Base-by-base conservation (phyloP, 306 rosid species). In the Delonix regia region DNA sequence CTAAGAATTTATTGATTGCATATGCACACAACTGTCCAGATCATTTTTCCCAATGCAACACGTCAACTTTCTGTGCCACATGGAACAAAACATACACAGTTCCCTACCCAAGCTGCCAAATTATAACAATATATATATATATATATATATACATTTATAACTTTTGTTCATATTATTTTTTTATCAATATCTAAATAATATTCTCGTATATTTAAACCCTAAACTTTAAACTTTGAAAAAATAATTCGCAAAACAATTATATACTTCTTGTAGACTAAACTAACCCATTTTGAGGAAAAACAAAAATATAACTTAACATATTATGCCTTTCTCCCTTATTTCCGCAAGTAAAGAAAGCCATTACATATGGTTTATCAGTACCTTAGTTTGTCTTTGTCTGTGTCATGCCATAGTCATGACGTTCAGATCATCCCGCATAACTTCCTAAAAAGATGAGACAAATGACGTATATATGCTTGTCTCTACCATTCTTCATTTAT, bases 351-450 rank as follows among this genome's bases (percentile, higher is more conserved):
- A 65, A 62, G 44, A 5, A 28, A 9, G 38, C 5, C 49, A 3
- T 44, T 71, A 18, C 80, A 71, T 71, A 41, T 25, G 62, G 65
- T 11, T 65, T 76, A 48, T 61, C 48, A 45, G 47, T 3, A 42
- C 36, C 39, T 34, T 18, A 22, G 18, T 66, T 73, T 78, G 81
- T 78, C 77, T 4, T 28, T 65, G 36, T 66, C 9, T 72, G 38
- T 41, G 48, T 80, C 85, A 81, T 75, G 83, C 83, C 30, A 52
- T 77, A 47, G 68, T 63, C 81, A 78, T 77, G 74, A 85, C 14
- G 51, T 64, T 51, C 8, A 30, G 34, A 28, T 72, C 13, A 27
- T 72, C 77, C 2, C 27, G 33, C 75, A 28, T 61, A 81, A 81
- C 78, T 11, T 49, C 71, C 69, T 15, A 53, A 52, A 22, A 14